Base-by-base conservation (phyloP, 768 basidiomycete genomes). In the Lentinus tigrinus region DNA sequence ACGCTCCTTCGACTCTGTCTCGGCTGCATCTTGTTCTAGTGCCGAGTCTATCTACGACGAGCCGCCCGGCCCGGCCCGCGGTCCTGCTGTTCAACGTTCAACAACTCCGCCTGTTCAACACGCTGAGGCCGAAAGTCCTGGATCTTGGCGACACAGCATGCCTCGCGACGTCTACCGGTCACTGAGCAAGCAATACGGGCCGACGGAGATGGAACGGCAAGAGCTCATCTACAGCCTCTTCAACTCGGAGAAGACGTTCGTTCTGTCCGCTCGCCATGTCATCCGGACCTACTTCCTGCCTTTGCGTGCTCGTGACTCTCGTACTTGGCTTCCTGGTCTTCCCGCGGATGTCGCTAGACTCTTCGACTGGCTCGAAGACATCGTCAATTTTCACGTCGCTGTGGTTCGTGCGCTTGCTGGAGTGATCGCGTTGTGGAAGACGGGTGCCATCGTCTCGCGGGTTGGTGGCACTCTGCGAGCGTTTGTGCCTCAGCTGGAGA, bases 281-380 rank as follows among this genome's bases (percentile, higher is more conserved):
- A 75, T 93, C 13, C 74, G 78, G n/a, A 71, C 88, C 6, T 95
- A 94, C 69, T 81, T 94, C 27, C 75, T 84, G 4, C 95, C 94
- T 0, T 79, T 97, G 9, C 86, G 91, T 8, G 78, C 83, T 3
- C 83, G 87, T 59, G 81, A 87, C 63, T 85, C 80, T 47, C 84
- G 84, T 51, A 68, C 76, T 1, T 97, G 94, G 92, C 87, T 96
- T 37, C 74, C 83, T 1, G 93, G 93, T 17, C 81, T 98, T 17
- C 93, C 93, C 0, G 60, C 75, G 2, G 80, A 85, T 36, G 78
- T 93, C 13, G 79, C 85, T 0, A 82, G 84, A 11, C 77, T 94
- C 21, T 85, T 98, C 59, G 93, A 95, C 70, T 93, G 91, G 87
- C 74, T 95, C 49, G 93, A 95, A 63, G 91, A 93, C 64, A 91